Base-by-base conservation (phyloP, 2,329 filamentous ascomycete genomes). In the Stagonosporopsis chrysanthemi region DNA sequence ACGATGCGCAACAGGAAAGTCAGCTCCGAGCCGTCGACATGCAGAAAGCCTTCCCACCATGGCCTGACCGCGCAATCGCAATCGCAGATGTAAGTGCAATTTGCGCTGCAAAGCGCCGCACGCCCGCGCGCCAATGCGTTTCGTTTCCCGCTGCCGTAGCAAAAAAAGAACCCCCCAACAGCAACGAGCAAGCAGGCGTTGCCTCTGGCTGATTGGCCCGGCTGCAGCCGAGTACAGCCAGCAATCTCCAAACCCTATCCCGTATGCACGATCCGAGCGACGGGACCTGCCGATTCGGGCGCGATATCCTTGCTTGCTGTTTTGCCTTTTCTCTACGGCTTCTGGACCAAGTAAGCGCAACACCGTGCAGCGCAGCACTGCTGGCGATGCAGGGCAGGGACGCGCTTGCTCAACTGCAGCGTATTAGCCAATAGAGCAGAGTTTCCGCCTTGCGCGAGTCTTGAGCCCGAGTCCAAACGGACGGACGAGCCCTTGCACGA, bases 191-290 rank as follows among this genome's bases (percentile, higher is more conserved):
- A 9, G 6, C 12, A 11, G n/a, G n/a, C n/a, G n/a, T n/a, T 23
- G 2, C 39, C 11, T 23, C 11, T 6, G 39, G 15, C 38, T 47
- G 47, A 56, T 56, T 56, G 54, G 54, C 29, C 14, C 54, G 54
- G 47, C 31, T 11, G n/a, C 28, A 28, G 33, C 53, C 53, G 53
- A 56, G 28, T 29, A 9, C 23, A 35, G 36, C 26, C 35, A 42
- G 15, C 14, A 45, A 50, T 38, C 14, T 33, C 22, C 28, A 42
- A 36, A 38, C 40, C 35, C 42, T 40, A 44, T 38, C n/a, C 26
- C 8, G 3, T 23, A 35, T 51, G 53, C 47, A 29, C 41, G 53
- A 56, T 56, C 41, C 47, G 42, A 41, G 53, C 41, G 28, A 35
- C 35, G 35, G 40, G 35, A 26, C 22, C 15, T 26, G 41, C 53